Conservation (phyloP, 2,329 filamentous ascomycete species). For the Exophiala lecanii-corni region DNA sequence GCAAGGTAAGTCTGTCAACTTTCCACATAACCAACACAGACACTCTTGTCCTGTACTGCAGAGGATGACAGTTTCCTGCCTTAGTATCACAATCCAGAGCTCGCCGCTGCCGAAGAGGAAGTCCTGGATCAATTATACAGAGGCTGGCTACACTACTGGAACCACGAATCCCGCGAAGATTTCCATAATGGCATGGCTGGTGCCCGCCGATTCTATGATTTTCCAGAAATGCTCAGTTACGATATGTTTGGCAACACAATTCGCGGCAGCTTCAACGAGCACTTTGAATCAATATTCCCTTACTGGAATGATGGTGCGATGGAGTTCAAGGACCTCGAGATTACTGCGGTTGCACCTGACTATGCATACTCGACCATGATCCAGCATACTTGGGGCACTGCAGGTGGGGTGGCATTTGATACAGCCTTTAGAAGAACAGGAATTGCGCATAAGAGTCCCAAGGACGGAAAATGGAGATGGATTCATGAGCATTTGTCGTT, state of each 20-base stretch:
- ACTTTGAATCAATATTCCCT: slow-evolving; percentile 7
- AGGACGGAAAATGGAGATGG: slow-evolving; percentile 9
- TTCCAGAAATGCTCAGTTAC: slow-evolving; percentile 10
- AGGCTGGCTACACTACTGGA: slow-evolving; percentile 10
- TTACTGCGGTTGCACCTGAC: not conserved
- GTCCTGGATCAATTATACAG: slow-evolving; percentile 7
- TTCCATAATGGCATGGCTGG: slow-evolving; percentile 1
- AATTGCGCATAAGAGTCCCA: slow-evolving; percentile 3
- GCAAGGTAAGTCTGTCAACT: slow-evolving; percentile 4
- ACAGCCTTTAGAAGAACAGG: slow-evolving; percentile 8
- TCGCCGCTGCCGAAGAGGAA: slow-evolving; percentile 4
- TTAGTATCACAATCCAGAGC: slow-evolving; percentile 6
- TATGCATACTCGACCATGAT: slow-evolving; percentile 3
- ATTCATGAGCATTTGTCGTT: slow-evolving; percentile 10
- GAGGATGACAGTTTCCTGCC: not conserved
- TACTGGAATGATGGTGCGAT: slow-evolving; percentile 6
- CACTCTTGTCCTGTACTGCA: not conserved
- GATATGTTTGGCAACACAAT: slow-evolving; percentile 11
- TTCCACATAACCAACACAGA: too few relatives aligned
- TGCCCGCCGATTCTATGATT: slow-evolving; percentile 7
- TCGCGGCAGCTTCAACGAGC: slow-evolving; percentile 6
- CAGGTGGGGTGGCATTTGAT: slow-evolving; percentile 5
- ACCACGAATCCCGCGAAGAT: slow-evolving; percentile 4
- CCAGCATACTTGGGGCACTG: slow-evolving; percentile 9
- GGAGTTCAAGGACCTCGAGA: slow-evolving; percentile 9